Percentiles rank a stretch among this genome's conserved stretches.
phyloP scores from a whole-genome alignment of 257 asterid genomes.

The Nicotiana attenuata region DNA sequence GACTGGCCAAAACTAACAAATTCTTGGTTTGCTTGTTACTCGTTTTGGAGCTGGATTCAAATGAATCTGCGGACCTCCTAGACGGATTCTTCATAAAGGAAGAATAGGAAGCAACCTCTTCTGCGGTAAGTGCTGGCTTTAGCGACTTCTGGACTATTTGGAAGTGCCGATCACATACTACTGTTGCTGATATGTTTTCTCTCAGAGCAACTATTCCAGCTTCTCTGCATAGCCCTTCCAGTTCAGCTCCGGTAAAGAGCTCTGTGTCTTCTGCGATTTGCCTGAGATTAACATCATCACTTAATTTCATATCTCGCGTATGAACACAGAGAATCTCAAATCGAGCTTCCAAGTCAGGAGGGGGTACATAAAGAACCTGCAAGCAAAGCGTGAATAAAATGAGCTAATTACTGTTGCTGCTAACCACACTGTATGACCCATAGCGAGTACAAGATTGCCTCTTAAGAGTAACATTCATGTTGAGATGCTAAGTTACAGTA shows the following conservation, averaged over 20 bases:
- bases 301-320: constrained; percentile 62
- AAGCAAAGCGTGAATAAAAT: background rate
- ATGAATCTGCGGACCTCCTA: constrained; percentile 8
- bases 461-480: background rate
- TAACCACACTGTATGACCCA: background rate
- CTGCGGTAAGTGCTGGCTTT: constrained; percentile 59
- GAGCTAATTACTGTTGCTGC: background rate
- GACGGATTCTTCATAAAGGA: constrained; percentile 52
- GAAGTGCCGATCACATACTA: constrained; percentile 64
- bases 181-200: constrained; percentile 71
- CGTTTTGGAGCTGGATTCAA: constrained; percentile 17
- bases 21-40: constrained; percentile 21
- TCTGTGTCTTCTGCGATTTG: constrained; percentile 66
- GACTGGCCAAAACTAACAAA: constrained; percentile 21
- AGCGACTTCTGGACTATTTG: constrained; percentile 46
- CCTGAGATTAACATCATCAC: constrained; percentile 50
- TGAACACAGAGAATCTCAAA: constrained; percentile 80
- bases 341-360: constrained; percentile 79
- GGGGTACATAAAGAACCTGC: constrained; percentile 89
- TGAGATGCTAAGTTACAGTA: background rate
- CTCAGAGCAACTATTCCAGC: constrained; percentile 86
- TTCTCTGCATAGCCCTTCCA: constrained; percentile 80
- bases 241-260: constrained; percentile 84
- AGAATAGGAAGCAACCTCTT: constrained; percentile 55
- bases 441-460: background rate